A percentile compares a stretch with the other conserved stretches of the same genome.
phyloP scores from a whole-genome alignment of 345 rosid genomes.

The Geranium rotundifolium region DNA sequence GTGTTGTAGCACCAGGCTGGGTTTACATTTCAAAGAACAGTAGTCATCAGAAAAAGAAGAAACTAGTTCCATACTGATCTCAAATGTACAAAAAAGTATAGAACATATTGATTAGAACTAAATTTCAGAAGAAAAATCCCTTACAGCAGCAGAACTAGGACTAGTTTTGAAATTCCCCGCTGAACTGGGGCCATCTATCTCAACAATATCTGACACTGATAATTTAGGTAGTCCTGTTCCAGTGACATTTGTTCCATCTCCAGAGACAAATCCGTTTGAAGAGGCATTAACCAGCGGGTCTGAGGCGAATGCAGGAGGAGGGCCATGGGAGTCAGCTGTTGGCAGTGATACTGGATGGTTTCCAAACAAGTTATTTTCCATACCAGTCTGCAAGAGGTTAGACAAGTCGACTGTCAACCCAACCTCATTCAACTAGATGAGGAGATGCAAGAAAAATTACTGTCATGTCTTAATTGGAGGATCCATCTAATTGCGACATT shows the following conservation, averaged over 20 bases:
- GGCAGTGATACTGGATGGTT: conserved; percentile 46
- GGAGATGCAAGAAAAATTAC: too few relatives aligned
- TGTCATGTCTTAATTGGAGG: too few relatives aligned
- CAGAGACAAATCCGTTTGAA: too few relatives aligned
- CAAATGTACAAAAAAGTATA: conserved; percentile 1
- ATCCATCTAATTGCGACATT: too few relatives aligned
- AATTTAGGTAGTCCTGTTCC: conserved; percentile 36
- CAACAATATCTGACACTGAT: conserved; percentile 64
- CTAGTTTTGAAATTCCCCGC: conserved; percentile 53
- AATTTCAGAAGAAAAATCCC: conserved; percentile 17
- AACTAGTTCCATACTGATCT: neutral
- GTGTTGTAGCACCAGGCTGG: conserved; percentile 78
- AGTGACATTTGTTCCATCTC: conserved; percentile 10
- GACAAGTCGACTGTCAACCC: too few relatives aligned
- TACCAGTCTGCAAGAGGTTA: conserved; percentile 49
- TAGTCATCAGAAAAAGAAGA: neutral
- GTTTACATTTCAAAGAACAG: conserved; percentile 4
- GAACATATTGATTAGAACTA: conserved; percentile 1
- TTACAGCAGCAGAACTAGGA: conserved; percentile 70
- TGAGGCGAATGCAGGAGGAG: conserved; percentile 63
- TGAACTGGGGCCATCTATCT: conserved; percentile 72
- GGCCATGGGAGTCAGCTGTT: conserved; percentile 26
- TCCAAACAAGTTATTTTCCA: conserved; percentile 80
- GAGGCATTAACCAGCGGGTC: conserved; percentile 48
- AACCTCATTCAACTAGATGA: too few relatives aligned